These are phyloP conservation scores for Aspergillus glaucus DNA, from an alignment of 2,329 filamentous ascomycete genomes.

Conservation along the genomic window DNA sequence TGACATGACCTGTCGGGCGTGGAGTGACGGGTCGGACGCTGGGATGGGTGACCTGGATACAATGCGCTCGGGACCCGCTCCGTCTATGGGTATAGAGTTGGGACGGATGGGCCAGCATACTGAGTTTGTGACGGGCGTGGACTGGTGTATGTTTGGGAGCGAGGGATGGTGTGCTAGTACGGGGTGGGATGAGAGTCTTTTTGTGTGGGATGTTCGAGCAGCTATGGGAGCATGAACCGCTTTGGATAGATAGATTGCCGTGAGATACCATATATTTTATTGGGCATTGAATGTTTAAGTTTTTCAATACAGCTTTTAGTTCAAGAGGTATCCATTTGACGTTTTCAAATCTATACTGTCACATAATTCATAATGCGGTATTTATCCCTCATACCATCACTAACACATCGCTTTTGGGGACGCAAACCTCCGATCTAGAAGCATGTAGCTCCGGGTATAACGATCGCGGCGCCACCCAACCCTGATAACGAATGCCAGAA, in stretches of 20 bases:
- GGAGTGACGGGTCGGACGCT: conserved; percentile 67
- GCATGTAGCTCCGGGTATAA: too few species aligned
- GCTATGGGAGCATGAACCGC: conserved; percentile 43
- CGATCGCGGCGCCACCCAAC: too few species aligned
- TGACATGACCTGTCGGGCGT: conserved; percentile 94
- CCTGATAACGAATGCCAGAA: too few species aligned
- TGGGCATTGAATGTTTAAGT: neutral
- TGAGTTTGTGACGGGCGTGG: conserved; percentile 91
- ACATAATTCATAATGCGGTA: neutral
- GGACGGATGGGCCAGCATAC: conserved; percentile 89
- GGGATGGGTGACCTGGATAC: conserved; percentile 28
- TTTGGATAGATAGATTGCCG: conserved; percentile 15
- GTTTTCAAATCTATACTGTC: neutral
- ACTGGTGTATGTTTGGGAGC: conserved; percentile 95
- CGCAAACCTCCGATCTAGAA: too few species aligned
- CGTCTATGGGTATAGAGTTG: conserved; percentile 59
- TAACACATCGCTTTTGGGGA: too few species aligned
- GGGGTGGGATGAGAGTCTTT: conserved; percentile 86
- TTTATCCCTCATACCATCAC: too few species aligned
- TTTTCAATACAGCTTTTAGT: neutral
- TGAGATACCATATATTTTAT: neutral
- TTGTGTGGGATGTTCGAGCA: conserved; percentile 83
- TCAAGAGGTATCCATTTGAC: neutral
- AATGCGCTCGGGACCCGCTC: conserved; percentile 35
- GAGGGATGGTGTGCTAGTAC: conserved; percentile 94